phyloP scores from a whole-genome alignment of 2,329 filamentous ascomycete species.

The Amauroascus verrucosus region DNA sequence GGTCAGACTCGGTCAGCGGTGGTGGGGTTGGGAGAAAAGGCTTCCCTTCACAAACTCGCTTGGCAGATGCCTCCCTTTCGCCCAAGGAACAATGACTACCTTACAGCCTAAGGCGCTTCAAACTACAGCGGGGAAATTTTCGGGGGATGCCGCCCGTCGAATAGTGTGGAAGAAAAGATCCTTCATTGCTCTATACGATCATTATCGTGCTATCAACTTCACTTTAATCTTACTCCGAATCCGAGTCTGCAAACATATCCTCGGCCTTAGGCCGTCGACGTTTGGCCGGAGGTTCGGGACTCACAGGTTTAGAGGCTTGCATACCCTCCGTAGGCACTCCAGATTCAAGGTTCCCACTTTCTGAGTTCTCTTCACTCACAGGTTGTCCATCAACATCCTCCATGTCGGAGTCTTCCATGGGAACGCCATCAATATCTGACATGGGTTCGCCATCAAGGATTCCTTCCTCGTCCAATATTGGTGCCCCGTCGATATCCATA shows the following conservation, averaged over 20 bases:
- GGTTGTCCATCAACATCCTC: conserved; percentile 42
- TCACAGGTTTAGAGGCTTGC: conserved; percentile 19
- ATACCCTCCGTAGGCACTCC: conserved; percentile 15
- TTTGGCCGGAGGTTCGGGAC: conserved; percentile 29
- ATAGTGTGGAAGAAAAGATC: no score
- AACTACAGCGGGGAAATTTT: no score
- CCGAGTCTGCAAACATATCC: conserved; percentile 80
- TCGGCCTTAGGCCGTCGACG: conserved; percentile 62
- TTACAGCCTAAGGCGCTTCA: background rate
- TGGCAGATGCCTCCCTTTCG: conserved; percentile 2
- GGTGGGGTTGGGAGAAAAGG: conserved; percentile 11
- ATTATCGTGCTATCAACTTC: no score
- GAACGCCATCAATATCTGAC: conserved; percentile 37
- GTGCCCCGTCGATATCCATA: conserved; percentile 24
- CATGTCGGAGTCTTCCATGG: conserved; percentile 42
- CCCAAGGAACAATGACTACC: background rate
- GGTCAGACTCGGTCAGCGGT: no score
- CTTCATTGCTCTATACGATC: no score
- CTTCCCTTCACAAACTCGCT: background rate
- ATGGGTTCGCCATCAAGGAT: conserved; percentile 34
- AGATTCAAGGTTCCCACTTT: conserved; percentile 21
- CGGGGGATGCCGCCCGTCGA: no score
- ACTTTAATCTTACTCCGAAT: conserved; percentile 39
- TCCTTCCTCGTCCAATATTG: conserved; percentile 35
- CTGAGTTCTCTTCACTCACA: conserved; percentile 32